These are phyloP conservation scores for Crucibulum cyathiforme DNA, from an alignment of 1,284 basidiomycete genomes.

Conservation along the genomic window DNA sequence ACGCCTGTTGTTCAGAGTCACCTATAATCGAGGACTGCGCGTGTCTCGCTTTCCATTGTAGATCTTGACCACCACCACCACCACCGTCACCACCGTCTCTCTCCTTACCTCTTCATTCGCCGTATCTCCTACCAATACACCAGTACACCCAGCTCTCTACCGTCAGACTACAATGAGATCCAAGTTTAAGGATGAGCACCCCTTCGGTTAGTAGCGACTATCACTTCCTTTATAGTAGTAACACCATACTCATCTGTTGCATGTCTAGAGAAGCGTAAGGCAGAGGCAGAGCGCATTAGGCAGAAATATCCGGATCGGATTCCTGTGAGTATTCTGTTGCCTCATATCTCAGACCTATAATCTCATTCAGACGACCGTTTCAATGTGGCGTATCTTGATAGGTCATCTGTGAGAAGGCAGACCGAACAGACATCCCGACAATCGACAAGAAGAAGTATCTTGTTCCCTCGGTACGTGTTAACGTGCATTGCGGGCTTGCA, in stretches of 20 bases:
- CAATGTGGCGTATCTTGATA: slow-evolving; percentile 38
- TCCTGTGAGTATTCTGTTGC: slow-evolving; percentile 69
- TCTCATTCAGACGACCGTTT: slow-evolving; percentile 14
- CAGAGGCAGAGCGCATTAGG: slow-evolving; percentile 94
- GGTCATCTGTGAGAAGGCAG: slow-evolving; percentile 99
- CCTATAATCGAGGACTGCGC: slow-evolving; percentile 34
- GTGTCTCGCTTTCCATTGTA: slow-evolving; percentile 42
- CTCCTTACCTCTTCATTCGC: slow-evolving; percentile 16
- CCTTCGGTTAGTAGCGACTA: slow-evolving; percentile 76
- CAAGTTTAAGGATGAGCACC: slow-evolving; percentile 99
- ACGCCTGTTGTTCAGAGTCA: slow-evolving; percentile 43
- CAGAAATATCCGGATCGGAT: slow-evolving; percentile 99
- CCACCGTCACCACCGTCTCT: slow-evolving; percentile 20
- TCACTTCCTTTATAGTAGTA: slow-evolving; percentile 32
- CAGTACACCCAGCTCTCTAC: neutral
- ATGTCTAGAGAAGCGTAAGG: slow-evolving; percentile 93
- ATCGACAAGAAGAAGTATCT: slow-evolving; percentile 99
- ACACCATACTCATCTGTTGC: slow-evolving; percentile 20
- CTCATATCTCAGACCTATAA: slow-evolving; percentile 4
- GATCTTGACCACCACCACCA: slow-evolving; percentile 41
- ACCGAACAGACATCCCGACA: slow-evolving; percentile 97
- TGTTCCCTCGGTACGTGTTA: slow-evolving; percentile 83
- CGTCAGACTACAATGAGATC: slow-evolving; percentile 73
- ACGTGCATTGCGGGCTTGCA: neutral
- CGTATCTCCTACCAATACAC: slow-evolving; percentile 3